Base-by-base conservation (phyloP, 2,329 filamentous ascomycete species). In the Bipolaris cookei region DNA sequence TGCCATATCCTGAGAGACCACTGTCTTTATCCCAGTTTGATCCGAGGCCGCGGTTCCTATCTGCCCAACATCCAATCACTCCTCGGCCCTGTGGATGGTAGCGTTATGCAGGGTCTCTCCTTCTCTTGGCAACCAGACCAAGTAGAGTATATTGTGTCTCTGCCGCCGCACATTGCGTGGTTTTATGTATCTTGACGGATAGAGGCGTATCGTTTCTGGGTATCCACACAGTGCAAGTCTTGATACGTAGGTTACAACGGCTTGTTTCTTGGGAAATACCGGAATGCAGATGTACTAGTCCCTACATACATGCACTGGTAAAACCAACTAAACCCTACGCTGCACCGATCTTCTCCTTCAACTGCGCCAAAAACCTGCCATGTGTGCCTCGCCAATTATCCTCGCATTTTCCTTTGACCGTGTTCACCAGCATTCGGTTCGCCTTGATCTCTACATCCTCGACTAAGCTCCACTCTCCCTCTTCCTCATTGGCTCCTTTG, bases 381-480 rank as follows among this genome's bases (percentile, higher is more conserved):
- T 76, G 75, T 11, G 69, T 57, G 5, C 73, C 71, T 41, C 59
- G 66, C 71, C 71, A 77, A 37, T 71, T 75, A 54, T 67, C 64
- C 59, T 76, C 75, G 50, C 74, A 76, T 61, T 77, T 77, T 0
- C 66, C 66, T 62, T 65, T 76, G 11, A 76, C 75, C 21, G 71
- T 75, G 2, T 69, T 72, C 1, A 74, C 66, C 35, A 77, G 46
- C 44, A 77, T 48, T 52, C 71, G 63, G 30, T 67, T 72, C 37
- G 68, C 72, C 48, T 59, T 69, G 30, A 77, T 76, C 61, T 75
- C 72, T 28, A 75, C 71, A 62, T 76, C 72, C 53, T 77, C 74
- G 2, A 75, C 70, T 13, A 77, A 39, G 53, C 63, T 67, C 72
- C 68, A 74, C 56, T 74, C 71, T 3, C 59, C 59, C 34, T 58